These are phyloP conservation scores for Colletotrichum sp. DNA, from an alignment of 2,329 filamentous ascomycete genomes.

Conservation along the genomic window DNA sequence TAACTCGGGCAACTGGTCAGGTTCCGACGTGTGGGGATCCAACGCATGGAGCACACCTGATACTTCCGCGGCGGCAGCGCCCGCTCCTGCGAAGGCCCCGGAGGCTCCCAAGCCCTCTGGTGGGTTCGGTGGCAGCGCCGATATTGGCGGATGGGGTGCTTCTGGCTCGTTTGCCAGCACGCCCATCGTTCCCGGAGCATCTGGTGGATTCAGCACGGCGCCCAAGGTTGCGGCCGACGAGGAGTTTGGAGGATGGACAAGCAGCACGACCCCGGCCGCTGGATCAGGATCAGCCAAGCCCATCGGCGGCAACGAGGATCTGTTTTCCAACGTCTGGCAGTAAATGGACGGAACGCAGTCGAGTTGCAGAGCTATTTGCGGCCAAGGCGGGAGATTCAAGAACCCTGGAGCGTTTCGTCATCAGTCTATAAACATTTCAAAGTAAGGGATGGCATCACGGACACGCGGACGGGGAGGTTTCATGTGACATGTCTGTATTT, in stretches of 20 bases:
- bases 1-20: constrained; percentile 45
- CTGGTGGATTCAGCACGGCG: constrained; percentile 67
- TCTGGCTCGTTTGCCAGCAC: constrained; percentile 58
- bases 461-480: background rate
- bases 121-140: constrained; percentile 49
- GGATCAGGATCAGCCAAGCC: constrained; percentile 55
- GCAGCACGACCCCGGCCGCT: constrained; percentile 60
- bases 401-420: background rate
- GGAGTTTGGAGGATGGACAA: constrained; percentile 95
- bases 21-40: constrained; percentile 81
- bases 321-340: constrained; percentile 97
- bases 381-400: background rate
- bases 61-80: constrained; percentile 47
- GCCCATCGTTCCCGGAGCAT: constrained; percentile 65
- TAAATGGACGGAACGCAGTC: constrained; percentile 40
- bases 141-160: constrained; percentile 65
- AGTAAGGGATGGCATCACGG: background rate
- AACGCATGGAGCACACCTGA: constrained; percentile 81
- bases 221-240: constrained; percentile 86
- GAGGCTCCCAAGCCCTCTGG: constrained; percentile 31
- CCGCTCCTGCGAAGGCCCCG: constrained; percentile 61
- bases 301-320: constrained; percentile 73
- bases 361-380: background rate
- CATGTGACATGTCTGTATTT: background rate
- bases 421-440: background rate